Evolutionary conservation across 805 yeast species (phyloP), one percentile per base, ranked within the genome.

Genomic region (Candida hungchunana): DNA sequence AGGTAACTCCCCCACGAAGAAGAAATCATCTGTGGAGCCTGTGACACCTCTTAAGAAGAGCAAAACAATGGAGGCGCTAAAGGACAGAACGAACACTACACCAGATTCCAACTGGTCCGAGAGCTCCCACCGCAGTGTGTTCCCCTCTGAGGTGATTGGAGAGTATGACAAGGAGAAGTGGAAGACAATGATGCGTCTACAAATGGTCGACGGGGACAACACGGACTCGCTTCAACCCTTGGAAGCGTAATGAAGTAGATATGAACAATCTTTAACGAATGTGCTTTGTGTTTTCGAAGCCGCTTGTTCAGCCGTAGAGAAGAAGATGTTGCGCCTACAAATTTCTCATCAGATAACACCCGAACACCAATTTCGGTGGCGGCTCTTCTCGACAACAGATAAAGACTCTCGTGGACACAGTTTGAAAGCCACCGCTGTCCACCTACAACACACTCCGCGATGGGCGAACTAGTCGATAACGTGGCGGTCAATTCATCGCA

Each of bases 401-500:
- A n/a, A n/a, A n/a, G n/a, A n/a, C n/a, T n/a, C n/a, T n/a, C n/a
- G n/a, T n/a, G n/a, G n/a, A n/a, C n/a, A n/a, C n/a, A n/a, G n/a
- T n/a, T n/a, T n/a, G n/a, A n/a, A n/a, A n/a, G 25, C 14, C 21
- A 13, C 20, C 11, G 18, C 22, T 17, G 18, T 22, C 12, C 26
- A 13, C 20, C 32, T 12, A 12, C 25, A 14, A 13, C 17, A 34
- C n/a, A n/a, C 11, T 8, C 12, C 21, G 23, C 24, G 12, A 37
- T 37, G 40, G n/a, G 39, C n/a, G 38, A 42, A 31, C 57, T 79
- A 50, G 93, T 87, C 38, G 74, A 75, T 50, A 83, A 82, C 56
- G 78, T 87, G 28, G 73, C 85, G 31, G 81, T 88, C 40, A 70
- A 67, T 62, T 72, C 70, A 37, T 82, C 96, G 32, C 77, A 78